Base-by-base conservation (phyloP, 2,329 filamentous ascomycete genomes). In the Nothopassalora personata region DNA sequence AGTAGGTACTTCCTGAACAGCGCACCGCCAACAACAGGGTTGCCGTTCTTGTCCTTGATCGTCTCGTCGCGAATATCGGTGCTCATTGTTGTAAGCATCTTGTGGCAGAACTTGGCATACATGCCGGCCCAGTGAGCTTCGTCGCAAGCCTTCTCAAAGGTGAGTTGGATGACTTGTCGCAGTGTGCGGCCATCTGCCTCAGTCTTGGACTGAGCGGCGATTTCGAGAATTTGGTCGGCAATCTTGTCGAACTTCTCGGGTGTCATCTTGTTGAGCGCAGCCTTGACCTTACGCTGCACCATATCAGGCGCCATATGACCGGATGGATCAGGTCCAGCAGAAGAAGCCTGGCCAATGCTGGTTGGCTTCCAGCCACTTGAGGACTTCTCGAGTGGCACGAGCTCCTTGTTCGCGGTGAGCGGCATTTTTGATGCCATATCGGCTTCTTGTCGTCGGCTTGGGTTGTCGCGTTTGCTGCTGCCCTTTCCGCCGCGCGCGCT, bases 201-300 rank as follows among this genome's bases (percentile, higher is more conserved):
- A 68, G 96, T 89, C 83, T 96, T 96, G 56, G 93, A 97, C 74
- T 99, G 94, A 23, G 86, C 89, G 30, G 93, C 91, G 73, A 99
- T 99, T 56, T 86, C 82, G 31, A 99, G 83, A 63, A 99, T 96
- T 75, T 97, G 91, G 63, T 92, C 89, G 6, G 94, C 86, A 67
- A 99, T 96, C 79, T 88, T 91, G 73, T 96, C 92, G 70, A 99
- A 99, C 73, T 97, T 99, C 79, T 99, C 94, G 0, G 94, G 94
- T 0, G 94, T 97, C 94, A 99, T 97, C 88, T 99, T 99, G 86
- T 99, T 99, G 70, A 99, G 81, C 62, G 90, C 90, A 64, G 91
- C 89, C 86, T 99, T 99, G 74, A 99, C 94, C 86, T 99, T 99
- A 68, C 93, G 88, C 80, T 99, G 94, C 59, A 99, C 94, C 81